Evolutionary conservation across 2,329 filamentous ascomycete genomes (phyloP), one percentile per base, ranked within the genome.

Genomic region (Scedosporium boydii): DNA sequence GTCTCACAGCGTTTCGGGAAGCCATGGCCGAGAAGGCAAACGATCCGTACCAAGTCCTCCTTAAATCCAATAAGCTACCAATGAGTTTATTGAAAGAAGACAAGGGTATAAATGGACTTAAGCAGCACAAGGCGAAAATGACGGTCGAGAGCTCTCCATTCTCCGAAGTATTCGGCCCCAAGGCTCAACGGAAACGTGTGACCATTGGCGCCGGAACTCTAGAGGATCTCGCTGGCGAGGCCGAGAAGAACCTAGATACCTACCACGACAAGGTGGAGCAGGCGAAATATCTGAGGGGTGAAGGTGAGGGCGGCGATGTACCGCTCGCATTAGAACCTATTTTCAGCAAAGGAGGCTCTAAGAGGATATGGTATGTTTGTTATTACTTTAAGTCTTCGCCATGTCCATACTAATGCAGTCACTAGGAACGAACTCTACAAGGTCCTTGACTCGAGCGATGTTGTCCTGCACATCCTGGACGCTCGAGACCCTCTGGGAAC

Each of bases 21-120:
- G 95, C 95, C 27, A 93, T 99, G 76, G 90, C 90, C 51, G 92
- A 96, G 75, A 90, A 93, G 75, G 87, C 90, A 60, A 87, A 87
- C 18, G 92, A 99, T 71, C 95, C 95, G 0, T 97, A 96, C 75
- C 88, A 90, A 64, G 95, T 96, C 64, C 84, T 98, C n/a, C 81
- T 99, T 66, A 97, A 97, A 80, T 89, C 90, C 68, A 98, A 98
- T 77, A 98, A 98, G 79, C 82, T 99, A 58, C 95, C 95, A 48
- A 93, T 99, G 91, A 93, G 87, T 68, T 78, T 99, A 73, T 96
- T 99, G 71, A 84, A 87, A 65, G 93, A 98, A 70, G 85, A 84
- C 62, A 87, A 75, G 21, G 73, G 70, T 57, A 84, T 87, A 68
- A 93, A 96, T 70, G 93, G 93, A 0, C 75, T 96, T 63, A 96